phyloP scores from a whole-genome alignment of 495 filamentous ascomycete genomes.

The Melanomma pulvis-pyrius region DNA sequence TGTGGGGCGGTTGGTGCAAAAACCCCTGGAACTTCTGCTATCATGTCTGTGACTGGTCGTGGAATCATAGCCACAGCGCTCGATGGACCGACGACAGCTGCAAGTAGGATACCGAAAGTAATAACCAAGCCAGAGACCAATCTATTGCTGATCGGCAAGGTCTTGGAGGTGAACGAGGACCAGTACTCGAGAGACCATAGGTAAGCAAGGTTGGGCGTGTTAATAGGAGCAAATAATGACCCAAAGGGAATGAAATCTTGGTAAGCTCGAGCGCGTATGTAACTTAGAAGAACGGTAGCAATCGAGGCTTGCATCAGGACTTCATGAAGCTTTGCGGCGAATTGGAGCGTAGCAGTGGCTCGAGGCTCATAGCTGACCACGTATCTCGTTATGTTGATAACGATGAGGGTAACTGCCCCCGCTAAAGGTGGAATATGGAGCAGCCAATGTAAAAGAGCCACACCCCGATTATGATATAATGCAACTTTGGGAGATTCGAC shows the following conservation, averaged over 20 bases:
- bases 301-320: background rate
- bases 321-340: conserved; percentile 5
- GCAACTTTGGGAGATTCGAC: conserved; percentile 3
- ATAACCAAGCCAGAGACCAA: background rate
- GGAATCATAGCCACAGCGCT: conserved; percentile 6
- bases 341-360: background rate
- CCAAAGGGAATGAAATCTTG: conserved; percentile 2
- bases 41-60: background rate
- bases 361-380: background rate
- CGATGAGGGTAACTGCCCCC: background rate
- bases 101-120: background rate
- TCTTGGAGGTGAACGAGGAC: background rate
- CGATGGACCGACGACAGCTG: background rate
- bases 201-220: background rate
- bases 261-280: background rate
- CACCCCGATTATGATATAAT: background rate
- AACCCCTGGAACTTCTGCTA: background rate
- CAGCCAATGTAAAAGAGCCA: background rate
- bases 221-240: background rate
- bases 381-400: background rate
- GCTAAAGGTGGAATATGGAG: conserved; percentile 4
- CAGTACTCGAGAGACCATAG: conserved; percentile 10
- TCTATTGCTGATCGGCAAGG: background rate
- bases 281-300: conserved; percentile 1
- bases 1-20: background rate